These are phyloP conservation scores for Lepraria neglecta DNA, from an alignment of 495 filamentous ascomycete genomes.

Conservation along the genomic window DNA sequence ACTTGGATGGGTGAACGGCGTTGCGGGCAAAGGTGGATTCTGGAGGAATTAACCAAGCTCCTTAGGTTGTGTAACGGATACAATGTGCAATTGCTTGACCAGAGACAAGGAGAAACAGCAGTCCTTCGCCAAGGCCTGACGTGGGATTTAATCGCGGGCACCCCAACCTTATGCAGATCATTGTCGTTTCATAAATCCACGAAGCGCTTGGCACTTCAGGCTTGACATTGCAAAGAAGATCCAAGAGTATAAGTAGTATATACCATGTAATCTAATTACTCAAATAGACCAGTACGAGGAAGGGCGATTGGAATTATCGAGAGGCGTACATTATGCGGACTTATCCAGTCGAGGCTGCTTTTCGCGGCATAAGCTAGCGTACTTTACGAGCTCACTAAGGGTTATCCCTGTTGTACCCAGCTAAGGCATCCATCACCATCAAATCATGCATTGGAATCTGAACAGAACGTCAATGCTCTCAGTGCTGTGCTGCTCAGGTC, in stretches of 20 bases:
- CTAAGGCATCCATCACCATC: too few relatives aligned
- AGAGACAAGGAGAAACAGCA: not conserved
- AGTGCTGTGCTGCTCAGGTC: not conserved
- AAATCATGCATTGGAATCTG: not conserved
- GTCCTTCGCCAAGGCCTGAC: not conserved
- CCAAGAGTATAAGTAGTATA: too few relatives aligned
- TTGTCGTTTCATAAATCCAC: too few relatives aligned
- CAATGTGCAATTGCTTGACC: not conserved
- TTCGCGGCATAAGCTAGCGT: conserved; percentile 14
- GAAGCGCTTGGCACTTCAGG: too few relatives aligned
- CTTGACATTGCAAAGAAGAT: too few relatives aligned
- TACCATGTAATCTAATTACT: too few relatives aligned
- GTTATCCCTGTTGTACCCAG: not conserved
- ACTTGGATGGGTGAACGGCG: not conserved
- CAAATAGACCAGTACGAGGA: too few relatives aligned
- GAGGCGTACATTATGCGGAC: not conserved
- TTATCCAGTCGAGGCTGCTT: conserved; percentile 7
- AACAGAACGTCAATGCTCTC: not conserved
- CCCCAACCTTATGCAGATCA: too few relatives aligned
- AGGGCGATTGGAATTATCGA: too few relatives aligned
- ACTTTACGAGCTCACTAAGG: not conserved
- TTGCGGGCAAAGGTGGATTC: not conserved
- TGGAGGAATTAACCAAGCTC: too few relatives aligned
- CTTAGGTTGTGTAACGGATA: not conserved
- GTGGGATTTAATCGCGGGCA: not conserved